These are phyloP conservation scores for Spongospora subterranea DNA, from an alignment of 208 protist species.

Conservation along the genomic window DNA sequence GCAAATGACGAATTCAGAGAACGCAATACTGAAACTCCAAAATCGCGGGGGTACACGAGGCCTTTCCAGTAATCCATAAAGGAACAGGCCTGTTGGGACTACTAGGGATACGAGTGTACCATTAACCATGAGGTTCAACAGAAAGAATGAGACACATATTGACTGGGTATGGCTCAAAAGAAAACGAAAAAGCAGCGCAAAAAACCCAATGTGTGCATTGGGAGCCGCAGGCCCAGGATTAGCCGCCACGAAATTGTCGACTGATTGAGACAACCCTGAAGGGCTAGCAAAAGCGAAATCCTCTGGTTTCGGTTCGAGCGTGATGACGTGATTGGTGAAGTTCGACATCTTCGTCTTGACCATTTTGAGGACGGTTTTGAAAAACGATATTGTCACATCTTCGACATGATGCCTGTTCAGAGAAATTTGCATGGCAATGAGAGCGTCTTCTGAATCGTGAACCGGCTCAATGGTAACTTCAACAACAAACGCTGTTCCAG, in stretches of 20 bases:
- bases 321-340: background rate
- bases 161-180: constrained; percentile 28
- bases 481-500: background rate
- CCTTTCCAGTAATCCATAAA: background rate
- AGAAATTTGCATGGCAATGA: background rate
- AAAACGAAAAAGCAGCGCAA: background rate
- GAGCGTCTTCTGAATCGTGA: background rate
- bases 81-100: background rate
- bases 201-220: background rate
- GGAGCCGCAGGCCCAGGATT: background rate
- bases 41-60: background rate
- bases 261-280: background rate
- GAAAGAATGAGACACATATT: background rate
- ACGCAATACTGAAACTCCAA: constrained; percentile 13
- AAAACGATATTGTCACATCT: constrained; percentile 46
- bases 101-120: background rate
- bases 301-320: background rate
- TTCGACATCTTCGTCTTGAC: background rate
- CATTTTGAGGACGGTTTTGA: background rate
- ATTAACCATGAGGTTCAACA: background rate
- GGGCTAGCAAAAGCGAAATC: background rate
- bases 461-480: background rate
- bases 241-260: background rate
- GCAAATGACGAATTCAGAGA: background rate
- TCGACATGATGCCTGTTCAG: constrained; percentile 39